These are phyloP conservation scores for Aureobasidium sp. DNA, from an alignment of 2,329 filamentous ascomycete species.

Conservation along the genomic window DNA sequence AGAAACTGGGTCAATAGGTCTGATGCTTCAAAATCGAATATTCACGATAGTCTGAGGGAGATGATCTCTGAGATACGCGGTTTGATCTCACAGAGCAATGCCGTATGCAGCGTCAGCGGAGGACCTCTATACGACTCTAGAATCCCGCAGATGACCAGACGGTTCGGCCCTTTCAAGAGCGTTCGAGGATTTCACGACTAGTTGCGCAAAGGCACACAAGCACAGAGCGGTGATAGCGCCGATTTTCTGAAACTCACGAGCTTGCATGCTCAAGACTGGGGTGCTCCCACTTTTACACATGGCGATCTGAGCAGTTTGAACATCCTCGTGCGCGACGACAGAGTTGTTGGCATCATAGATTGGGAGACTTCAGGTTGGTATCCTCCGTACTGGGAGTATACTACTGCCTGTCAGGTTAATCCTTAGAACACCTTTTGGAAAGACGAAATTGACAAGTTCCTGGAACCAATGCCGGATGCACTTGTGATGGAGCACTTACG, in stretches of 20 bases:
- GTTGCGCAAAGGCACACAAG: not conserved
- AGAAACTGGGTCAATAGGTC: not conserved
- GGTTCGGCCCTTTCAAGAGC: not conserved
- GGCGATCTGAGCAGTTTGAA: constrained; percentile 55
- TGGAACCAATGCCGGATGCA: constrained; percentile 42
- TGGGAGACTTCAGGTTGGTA: constrained; percentile 57
- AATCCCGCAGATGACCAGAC: not conserved
- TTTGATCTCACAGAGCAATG: not conserved
- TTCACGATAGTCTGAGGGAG: not conserved
- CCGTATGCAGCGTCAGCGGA: constrained; percentile 4
- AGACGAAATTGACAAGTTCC: constrained; percentile 37
- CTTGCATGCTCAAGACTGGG: constrained; percentile 29
- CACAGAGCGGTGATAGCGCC: not conserved
- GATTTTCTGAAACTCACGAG: not conserved
- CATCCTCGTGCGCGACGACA: constrained; percentile 45
- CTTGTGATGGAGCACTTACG: constrained; percentile 47
- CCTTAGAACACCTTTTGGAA: constrained; percentile 42
- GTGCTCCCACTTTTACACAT: constrained; percentile 54
- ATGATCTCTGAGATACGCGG: not conserved
- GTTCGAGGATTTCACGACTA: not conserved
- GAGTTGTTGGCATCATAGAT: constrained; percentile 51
- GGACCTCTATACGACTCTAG: constrained; percentile 1
- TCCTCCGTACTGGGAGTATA: constrained; percentile 55
- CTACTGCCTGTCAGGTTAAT: constrained; percentile 45
- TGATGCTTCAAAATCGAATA: not conserved